Percentiles rank a stretch among this genome's conserved stretches.
phyloP scores from a whole-genome alignment of 2,329 filamentous ascomycete species.

The Leptographium radiaticola region DNA sequence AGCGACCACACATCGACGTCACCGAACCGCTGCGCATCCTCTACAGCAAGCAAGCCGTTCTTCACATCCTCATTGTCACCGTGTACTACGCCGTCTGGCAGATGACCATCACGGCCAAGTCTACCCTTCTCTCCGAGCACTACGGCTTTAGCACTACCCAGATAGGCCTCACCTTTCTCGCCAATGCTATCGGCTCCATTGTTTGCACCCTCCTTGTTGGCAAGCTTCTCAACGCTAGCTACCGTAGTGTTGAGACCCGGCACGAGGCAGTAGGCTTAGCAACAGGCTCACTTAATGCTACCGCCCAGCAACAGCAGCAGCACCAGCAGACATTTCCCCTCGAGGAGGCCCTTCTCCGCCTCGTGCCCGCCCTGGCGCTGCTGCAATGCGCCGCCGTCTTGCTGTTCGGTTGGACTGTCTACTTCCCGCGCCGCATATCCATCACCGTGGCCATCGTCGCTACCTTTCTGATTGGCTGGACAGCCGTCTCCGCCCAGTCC shows the following conservation, averaged over 20 bases:
- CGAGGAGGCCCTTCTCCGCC: constrained; percentile 36
- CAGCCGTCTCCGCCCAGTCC: constrained; percentile 47
- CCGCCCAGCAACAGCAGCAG: constrained; percentile 43
- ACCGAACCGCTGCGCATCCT: constrained; percentile 39
- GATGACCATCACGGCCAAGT: constrained; percentile 37
- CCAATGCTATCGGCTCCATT: constrained; percentile 36
- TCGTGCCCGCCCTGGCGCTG: constrained; percentile 29
- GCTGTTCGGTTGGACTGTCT: constrained; percentile 41
- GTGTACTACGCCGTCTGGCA: constrained; percentile 45
- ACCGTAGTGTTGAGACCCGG: constrained; percentile 37
- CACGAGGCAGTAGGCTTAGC: neutral
- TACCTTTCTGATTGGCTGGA: constrained; percentile 43
- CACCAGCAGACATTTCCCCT: constrained; percentile 40
- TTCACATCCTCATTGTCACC: constrained; percentile 38
- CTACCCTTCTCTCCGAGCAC: constrained; percentile 35
- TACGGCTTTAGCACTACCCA: constrained; percentile 37
- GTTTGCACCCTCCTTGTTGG: constrained; percentile 39
- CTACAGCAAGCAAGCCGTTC: constrained; percentile 42
- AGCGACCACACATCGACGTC: constrained; percentile 34
- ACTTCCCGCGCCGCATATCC: constrained; percentile 24
- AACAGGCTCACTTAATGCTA: neutral
- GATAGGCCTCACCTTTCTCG: constrained; percentile 40
- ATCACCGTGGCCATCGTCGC: constrained; percentile 42
- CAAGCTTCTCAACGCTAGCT: constrained; percentile 51
- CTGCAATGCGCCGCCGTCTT: constrained; percentile 32